phyloP scores from a whole-genome alignment of 495 filamentous ascomycete species.

The Recurvomyces mirabilis region DNA sequence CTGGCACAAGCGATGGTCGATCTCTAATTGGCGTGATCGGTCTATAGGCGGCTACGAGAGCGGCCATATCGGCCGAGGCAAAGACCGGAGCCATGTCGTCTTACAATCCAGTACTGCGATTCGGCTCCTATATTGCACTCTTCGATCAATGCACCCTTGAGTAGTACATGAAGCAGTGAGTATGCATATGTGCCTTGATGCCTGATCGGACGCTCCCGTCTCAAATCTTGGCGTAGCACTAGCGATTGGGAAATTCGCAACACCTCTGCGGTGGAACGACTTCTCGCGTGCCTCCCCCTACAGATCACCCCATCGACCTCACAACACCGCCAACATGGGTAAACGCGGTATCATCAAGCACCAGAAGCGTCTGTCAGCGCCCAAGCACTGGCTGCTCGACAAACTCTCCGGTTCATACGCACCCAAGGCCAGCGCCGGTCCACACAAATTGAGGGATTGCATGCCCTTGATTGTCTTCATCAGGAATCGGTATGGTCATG shows the following conservation, averaged over 20 bases:
- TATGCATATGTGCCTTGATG: too few species aligned
- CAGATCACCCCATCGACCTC: neutral
- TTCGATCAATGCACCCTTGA: neutral
- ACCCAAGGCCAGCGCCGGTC: conserved; percentile 88
- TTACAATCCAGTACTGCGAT: too few species aligned
- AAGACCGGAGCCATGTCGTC: conserved; percentile 17
- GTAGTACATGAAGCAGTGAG: neutral
- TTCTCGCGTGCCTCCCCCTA: too few species aligned
- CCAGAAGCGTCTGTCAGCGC: conserved; percentile 97
- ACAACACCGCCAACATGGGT: conserved; percentile 42
- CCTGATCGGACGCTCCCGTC: too few species aligned
- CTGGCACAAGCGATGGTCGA: conserved; percentile 9
- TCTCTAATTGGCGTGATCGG: conserved; percentile 6
- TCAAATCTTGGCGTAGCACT: too few species aligned
- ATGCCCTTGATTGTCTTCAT: conserved; percentile 98
- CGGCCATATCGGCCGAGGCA: conserved; percentile 12
- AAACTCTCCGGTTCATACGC: conserved; percentile 97
- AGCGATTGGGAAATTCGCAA: too few species aligned
- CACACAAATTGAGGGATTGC: conserved; percentile 98
- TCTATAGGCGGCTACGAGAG: conserved; percentile 14
- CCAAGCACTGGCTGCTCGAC: conserved; percentile 98
- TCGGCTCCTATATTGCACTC: too few species aligned
- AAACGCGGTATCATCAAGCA: conserved; percentile 65
- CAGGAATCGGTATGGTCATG: conserved; percentile 57
- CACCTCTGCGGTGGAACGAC: too few species aligned